Evolutionary conservation across 2,329 filamentous ascomycete species (phyloP).

Genomic region (Pezicula carpinea): DNA sequence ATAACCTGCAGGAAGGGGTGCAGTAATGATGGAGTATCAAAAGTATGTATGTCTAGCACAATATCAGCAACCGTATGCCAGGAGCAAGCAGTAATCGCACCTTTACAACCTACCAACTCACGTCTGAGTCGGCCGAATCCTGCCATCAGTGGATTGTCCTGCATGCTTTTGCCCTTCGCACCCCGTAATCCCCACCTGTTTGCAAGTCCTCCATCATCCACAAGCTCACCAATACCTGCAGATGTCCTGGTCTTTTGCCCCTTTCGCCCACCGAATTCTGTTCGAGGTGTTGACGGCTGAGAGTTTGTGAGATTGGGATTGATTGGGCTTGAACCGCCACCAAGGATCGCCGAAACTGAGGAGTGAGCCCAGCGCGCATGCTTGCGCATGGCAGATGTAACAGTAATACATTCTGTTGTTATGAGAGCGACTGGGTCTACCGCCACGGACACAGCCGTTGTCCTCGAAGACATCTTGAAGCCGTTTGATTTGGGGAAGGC

Average conservation of each 20-base stretch:
- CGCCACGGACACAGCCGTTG: slow-evolving; percentile 62
- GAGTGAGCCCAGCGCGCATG: slow-evolving; percentile 94
- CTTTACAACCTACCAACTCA: slow-evolving; percentile 81
- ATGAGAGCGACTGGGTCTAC: slow-evolving; percentile 89
- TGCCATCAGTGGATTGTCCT: slow-evolving; percentile 94
- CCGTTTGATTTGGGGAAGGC: slow-evolving; percentile 11
- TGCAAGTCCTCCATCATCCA: slow-evolving; percentile 55
- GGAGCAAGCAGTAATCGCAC: slow-evolving; percentile 36
- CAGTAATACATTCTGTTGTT: slow-evolving; percentile 97
- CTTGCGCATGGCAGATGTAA: slow-evolving; percentile 97
- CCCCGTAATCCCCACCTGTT: slow-evolving; percentile 91
- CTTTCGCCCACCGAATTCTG: slow-evolving; percentile 19
- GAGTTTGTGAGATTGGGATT: slow-evolving; percentile 38
- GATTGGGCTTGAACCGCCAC: slow-evolving; percentile 54
- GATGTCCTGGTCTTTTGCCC: slow-evolving; percentile 18
- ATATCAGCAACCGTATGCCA: slow-evolving; percentile 21
- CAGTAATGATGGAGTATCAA: slow-evolving; percentile 84
- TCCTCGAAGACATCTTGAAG: slow-evolving; percentile 16
- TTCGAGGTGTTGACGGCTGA: slow-evolving; percentile 33
- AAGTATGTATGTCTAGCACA: slow-evolving; percentile 69
- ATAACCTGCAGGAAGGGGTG: slow-evolving; percentile 96
- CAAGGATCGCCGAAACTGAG: slow-evolving; percentile 91
- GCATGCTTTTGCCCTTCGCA: slow-evolving; percentile 94
- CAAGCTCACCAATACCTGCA: slow-evolving; percentile 32
- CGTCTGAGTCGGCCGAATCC: slow-evolving; percentile 87